Evolutionary conservation across 768 basidiomycete species (phyloP).

Genomic region (Mycena albidolilacea): DNA sequence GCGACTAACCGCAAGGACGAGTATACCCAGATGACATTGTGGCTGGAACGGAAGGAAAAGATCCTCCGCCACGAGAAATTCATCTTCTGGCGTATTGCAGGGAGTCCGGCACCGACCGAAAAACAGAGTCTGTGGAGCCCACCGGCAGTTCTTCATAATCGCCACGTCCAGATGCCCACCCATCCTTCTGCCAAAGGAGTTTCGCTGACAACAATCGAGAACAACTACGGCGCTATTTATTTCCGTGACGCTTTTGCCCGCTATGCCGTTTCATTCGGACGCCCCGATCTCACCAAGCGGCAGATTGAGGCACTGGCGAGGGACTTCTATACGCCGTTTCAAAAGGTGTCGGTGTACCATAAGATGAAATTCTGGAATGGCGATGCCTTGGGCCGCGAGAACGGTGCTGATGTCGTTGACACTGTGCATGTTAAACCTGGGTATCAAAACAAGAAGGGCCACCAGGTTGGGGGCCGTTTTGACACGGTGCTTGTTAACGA

Average conservation of each 20-base stretch:
- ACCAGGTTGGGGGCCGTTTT: slow-evolving; percentile 44
- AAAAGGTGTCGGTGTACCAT: slow-evolving; percentile 23
- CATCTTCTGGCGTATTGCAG: slow-evolving; percentile 5
- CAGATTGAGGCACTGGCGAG: slow-evolving; percentile 8
- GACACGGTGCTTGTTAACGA: slow-evolving; percentile 48
- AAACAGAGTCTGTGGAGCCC: not conserved
- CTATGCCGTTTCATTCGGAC: slow-evolving; percentile 15
- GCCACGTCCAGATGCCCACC: slow-evolving; percentile 27
- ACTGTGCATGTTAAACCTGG: slow-evolving; percentile 37
- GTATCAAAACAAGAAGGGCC: slow-evolving; percentile 21
- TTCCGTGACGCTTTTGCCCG: slow-evolving; percentile 31
- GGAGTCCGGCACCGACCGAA: not conserved
- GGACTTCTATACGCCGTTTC: slow-evolving; percentile 24
- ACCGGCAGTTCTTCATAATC: not conserved
- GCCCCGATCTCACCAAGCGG: not conserved
- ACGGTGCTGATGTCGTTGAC: slow-evolving; percentile 12
- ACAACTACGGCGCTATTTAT: slow-evolving; percentile 20
- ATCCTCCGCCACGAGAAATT: slow-evolving; percentile 19
- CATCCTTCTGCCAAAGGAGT: not conserved
- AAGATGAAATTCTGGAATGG: slow-evolving; percentile 33
- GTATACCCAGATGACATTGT: too few relatives aligned
- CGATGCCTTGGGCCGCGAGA: slow-evolving; percentile 26
- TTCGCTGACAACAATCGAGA: not conserved
- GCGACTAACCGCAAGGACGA: too few relatives aligned
- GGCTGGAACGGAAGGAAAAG: too few relatives aligned